Conservation (phyloP, 2,329 filamentous ascomycete species). For the Calonectria pauciramosa region DNA sequence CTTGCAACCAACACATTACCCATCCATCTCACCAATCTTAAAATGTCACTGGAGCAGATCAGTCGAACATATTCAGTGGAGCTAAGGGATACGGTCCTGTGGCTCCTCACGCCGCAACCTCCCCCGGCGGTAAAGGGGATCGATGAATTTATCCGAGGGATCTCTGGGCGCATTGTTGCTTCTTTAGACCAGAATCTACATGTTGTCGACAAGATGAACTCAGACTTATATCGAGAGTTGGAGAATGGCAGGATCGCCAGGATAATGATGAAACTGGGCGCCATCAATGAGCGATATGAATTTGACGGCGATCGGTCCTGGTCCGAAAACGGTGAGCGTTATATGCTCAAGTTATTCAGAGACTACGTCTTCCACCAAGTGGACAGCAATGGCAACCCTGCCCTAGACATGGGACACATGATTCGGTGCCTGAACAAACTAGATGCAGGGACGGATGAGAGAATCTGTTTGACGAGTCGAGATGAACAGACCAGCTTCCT, state of each 20-base stretch:
- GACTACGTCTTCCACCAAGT: slow-evolving; percentile 99
- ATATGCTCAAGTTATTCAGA: slow-evolving; percentile 93
- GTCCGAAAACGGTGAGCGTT: slow-evolving; percentile 94
- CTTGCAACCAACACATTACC: slow-evolving; percentile 79
- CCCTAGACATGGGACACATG: slow-evolving; percentile 90
- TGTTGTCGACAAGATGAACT: slow-evolving; percentile 79
- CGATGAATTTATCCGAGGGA: slow-evolving; percentile 82
- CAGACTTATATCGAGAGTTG: slow-evolving; percentile 82
- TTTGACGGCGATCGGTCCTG: slow-evolving; percentile 82
- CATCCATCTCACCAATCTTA: slow-evolving; percentile 70
- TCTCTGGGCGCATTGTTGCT: slow-evolving; percentile 81
- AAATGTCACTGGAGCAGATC: slow-evolving; percentile 82
- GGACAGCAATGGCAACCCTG: slow-evolving; percentile 84
- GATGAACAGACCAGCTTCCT: slow-evolving; percentile 93
- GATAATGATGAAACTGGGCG: slow-evolving; percentile 83
- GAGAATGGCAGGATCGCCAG: slow-evolving; percentile 91
- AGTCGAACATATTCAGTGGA: slow-evolving; percentile 82
- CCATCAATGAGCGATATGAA: slow-evolving; percentile 91
- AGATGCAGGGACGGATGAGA: slow-evolving; percentile 90
- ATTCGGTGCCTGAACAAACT: slow-evolving; percentile 90
- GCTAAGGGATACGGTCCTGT: slow-evolving; percentile 83
- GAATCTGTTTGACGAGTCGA: slow-evolving; percentile 85
- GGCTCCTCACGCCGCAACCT: slow-evolving; percentile 80
- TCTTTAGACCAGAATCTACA: slow-evolving; percentile 86
- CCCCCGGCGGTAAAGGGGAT: slow-evolving; percentile 75